Conservation (phyloP, 176 grass and related monocot species). For the Lolium rigidum region DNA sequence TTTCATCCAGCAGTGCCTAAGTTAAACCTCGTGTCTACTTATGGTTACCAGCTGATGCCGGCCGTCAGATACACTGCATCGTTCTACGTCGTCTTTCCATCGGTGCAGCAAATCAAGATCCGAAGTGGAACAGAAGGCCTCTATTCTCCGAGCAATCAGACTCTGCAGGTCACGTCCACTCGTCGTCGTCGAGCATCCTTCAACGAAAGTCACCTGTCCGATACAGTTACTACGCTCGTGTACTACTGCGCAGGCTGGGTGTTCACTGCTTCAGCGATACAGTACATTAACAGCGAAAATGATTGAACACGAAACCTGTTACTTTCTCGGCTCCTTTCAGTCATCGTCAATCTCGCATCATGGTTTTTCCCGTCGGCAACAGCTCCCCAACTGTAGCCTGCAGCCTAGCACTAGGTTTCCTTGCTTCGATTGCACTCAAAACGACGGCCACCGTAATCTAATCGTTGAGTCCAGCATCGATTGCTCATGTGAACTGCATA, state of each 20-base stretch:
- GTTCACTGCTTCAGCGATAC: no score
- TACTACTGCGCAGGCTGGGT: not conserved
- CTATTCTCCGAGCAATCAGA: not conserved
- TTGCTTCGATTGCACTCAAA: not conserved
- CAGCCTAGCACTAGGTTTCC: not conserved
- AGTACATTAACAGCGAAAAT: not conserved
- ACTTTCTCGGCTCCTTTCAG: not conserved
- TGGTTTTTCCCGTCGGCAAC: not conserved
- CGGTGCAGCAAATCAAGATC: not conserved
- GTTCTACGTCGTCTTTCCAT: not conserved
- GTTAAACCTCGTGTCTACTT: not conserved
- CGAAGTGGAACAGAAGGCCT: not conserved
- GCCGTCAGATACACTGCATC: not conserved
- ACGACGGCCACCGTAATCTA: not conserved
- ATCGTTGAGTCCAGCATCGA: not conserved
- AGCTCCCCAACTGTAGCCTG: no score
- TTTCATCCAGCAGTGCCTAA: not conserved
- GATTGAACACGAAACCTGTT: not conserved
- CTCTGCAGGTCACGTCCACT: not conserved
- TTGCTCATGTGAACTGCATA: no score
- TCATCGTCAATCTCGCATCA: not conserved
- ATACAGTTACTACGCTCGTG: not conserved
- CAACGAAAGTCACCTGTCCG: not conserved
- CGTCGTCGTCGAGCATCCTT: not conserved
- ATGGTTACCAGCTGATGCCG: not conserved